Percentiles rank a stretch among this genome's conserved stretches.
Conservation (phyloP, 2,329 filamentous ascomycete genomes). For the Claviceps cyperi region DNA sequence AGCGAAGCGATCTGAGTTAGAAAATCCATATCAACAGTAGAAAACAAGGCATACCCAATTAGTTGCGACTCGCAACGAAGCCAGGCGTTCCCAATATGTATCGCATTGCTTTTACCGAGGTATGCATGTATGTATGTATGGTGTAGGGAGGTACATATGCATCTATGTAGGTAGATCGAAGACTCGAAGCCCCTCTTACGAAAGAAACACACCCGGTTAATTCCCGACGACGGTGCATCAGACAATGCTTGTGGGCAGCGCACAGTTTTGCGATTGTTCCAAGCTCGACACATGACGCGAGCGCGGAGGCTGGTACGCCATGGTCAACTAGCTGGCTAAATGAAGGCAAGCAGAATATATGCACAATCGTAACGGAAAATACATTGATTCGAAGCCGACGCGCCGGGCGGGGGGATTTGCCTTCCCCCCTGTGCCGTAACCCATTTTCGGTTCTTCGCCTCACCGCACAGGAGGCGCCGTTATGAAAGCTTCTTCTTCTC, state of each 20-base stretch:
- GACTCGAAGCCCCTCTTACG: not conserved
- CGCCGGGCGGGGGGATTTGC: not conserved
- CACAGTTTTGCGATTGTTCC: slow-evolving; percentile 2
- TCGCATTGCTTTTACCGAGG: too few species aligned
- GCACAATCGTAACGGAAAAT: not conserved
- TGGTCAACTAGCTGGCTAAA: not conserved
- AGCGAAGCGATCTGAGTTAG: too few species aligned
- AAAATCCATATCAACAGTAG: too few species aligned
- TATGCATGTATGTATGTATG: too few species aligned
- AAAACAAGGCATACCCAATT: too few species aligned
- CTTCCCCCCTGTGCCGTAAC: not conserved
- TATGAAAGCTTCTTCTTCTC: slow-evolving; percentile 4
- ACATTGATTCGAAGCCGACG: slow-evolving; percentile 2
- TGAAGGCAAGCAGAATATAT: not conserved
- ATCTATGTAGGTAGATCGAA: not conserved
- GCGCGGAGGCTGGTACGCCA: slow-evolving; percentile 1
- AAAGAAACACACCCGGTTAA: slow-evolving; percentile 11
- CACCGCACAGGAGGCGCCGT: slow-evolving; percentile 1
- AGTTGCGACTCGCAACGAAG: too few species aligned
- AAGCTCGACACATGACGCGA: not conserved
- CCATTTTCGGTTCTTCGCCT: not conserved
- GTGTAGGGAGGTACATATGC: not conserved
- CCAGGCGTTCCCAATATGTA: too few species aligned
- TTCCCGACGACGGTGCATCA: slow-evolving; percentile 7
- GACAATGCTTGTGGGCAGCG: slow-evolving; percentile 3